These are phyloP conservation scores for Eucalyptus curtisii DNA, from an alignment of 345 rosid species.

Conservation along the genomic window DNA sequence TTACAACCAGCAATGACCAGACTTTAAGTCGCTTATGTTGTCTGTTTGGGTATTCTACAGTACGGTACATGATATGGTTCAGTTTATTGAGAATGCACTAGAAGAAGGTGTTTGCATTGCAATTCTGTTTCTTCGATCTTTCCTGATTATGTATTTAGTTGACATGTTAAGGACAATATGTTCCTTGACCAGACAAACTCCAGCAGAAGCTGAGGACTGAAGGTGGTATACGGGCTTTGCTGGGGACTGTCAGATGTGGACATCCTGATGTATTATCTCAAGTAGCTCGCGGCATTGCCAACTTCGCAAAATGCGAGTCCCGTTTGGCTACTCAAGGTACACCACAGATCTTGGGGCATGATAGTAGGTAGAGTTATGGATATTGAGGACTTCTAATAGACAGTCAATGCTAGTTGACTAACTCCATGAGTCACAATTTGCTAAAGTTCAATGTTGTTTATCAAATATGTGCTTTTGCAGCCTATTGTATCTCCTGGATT, in stretches of 20 bases:
- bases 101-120: background rate
- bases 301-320: conserved; percentile 98
- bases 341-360: background rate
- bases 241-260: conserved; percentile 91
- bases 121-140: background rate
- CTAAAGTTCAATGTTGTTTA: background rate
- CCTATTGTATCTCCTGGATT: background rate
- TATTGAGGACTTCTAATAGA: background rate
- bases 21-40: background rate
- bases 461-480: background rate
- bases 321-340: conserved; percentile 81
- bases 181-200: conserved; percentile 54
- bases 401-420: background rate
- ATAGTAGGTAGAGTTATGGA: background rate
- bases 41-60: background rate
- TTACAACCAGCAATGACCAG: background rate
- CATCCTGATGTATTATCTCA: conserved; percentile 98
- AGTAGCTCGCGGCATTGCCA: conserved; percentile 96
- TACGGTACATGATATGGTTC: background rate
- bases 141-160: background rate
- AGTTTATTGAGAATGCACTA: background rate
- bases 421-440: background rate
- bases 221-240: conserved; percentile 93
- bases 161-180: background rate
- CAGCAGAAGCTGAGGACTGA: conserved; percentile 78